A percentile compares a stretch with the other conserved stretches of the same genome.
phyloP scores from a whole-genome alignment of 2,329 filamentous ascomycete species.

The Ceratocystis variospora region DNA sequence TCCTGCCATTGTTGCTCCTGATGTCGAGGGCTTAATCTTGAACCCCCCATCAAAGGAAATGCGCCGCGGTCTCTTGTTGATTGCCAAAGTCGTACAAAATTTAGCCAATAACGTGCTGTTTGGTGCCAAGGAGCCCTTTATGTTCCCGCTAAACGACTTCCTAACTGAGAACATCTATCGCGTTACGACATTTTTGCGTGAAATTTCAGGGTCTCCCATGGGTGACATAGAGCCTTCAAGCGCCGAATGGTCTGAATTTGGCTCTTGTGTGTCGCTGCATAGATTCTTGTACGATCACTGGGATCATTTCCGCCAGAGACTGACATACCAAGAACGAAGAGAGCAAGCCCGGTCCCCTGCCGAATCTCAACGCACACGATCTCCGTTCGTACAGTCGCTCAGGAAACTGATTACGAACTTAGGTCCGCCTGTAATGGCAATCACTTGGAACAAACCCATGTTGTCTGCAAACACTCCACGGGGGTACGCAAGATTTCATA shows the following conservation, averaged over 20 bases:
- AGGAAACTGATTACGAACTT: slow-evolving; percentile 51
- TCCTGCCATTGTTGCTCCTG: slow-evolving; percentile 56
- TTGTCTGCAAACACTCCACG: slow-evolving; percentile 51
- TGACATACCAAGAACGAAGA: slow-evolving; percentile 45
- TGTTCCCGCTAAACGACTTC: slow-evolving; percentile 58
- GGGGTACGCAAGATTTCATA: slow-evolving; percentile 54
- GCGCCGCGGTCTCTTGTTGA: slow-evolving; percentile 52
- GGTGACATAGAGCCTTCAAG: slow-evolving; percentile 29
- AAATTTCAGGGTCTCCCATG: slow-evolving; percentile 49
- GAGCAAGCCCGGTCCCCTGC: slow-evolving; percentile 42
- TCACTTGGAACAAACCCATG: slow-evolving; percentile 55
- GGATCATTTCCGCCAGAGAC: slow-evolving; percentile 53
- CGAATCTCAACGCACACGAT: slow-evolving; percentile 38
- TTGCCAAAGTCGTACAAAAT: slow-evolving; percentile 59
- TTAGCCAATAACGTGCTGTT: slow-evolving; percentile 59
- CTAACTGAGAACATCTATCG: slow-evolving; percentile 53
- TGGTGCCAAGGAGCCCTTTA: slow-evolving; percentile 57
- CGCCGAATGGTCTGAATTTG: slow-evolving; percentile 50
- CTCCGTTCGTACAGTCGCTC: slow-evolving; percentile 46
- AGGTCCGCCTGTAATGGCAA: slow-evolving; percentile 51
- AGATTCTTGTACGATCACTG: slow-evolving; percentile 58
- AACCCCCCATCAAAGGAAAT: slow-evolving; percentile 52
- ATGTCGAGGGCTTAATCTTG: slow-evolving; percentile 51
- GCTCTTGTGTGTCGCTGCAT: slow-evolving; percentile 55
- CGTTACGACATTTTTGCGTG: slow-evolving; percentile 51